Conservation (phyloP, 2,329 filamentous ascomycete genomes). For the Phoma sp. region DNA sequence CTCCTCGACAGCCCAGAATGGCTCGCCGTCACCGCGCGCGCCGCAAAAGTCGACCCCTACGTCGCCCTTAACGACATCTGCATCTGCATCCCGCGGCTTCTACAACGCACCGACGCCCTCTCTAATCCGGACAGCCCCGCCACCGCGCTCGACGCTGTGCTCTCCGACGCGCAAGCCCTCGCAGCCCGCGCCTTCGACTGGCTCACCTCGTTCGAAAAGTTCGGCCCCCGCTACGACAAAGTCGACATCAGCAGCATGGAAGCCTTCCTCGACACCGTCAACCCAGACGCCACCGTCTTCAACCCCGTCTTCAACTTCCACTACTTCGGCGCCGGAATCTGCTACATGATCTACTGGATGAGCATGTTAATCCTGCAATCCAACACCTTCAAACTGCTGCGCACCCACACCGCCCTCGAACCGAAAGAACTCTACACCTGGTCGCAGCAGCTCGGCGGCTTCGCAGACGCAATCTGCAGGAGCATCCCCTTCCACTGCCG, state of each 20-base stretch:
- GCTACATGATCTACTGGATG: conserved; percentile 47
- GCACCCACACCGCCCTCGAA: conserved; percentile 30
- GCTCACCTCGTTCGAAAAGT: conserved; percentile 39
- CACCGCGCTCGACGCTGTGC: conserved; percentile 30
- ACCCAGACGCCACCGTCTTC: conserved; percentile 31
- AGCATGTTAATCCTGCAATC: conserved; percentile 45
- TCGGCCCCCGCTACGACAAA: conserved; percentile 39
- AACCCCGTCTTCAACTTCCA: conserved; percentile 41
- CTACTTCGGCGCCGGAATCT: conserved; percentile 42
- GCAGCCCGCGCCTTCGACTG: conserved; percentile 37
- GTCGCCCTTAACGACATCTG: conserved; percentile 42
- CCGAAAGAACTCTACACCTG: conserved; percentile 40
- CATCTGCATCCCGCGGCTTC: conserved; percentile 43
- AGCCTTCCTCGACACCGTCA: conserved; percentile 34
- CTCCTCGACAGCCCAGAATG: conserved; percentile 44
- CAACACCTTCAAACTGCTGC: conserved; percentile 42
- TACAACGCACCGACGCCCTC: conserved; percentile 39
- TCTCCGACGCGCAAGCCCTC: conserved; percentile 35
- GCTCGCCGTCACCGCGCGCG: conserved; percentile 39
- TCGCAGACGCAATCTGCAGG: conserved; percentile 42
- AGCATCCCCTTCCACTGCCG: conserved; percentile 42
- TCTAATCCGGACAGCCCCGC: neutral
- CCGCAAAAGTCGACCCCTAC: conserved; percentile 42
- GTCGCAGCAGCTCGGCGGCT: conserved; percentile 39
- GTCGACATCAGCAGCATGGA: conserved; percentile 33